Percentiles rank a stretch among this genome's conserved stretches.
phyloP scores from a whole-genome alignment of 805 yeast genomes.

The Wickerhamomyces kurtzmanii region DNA sequence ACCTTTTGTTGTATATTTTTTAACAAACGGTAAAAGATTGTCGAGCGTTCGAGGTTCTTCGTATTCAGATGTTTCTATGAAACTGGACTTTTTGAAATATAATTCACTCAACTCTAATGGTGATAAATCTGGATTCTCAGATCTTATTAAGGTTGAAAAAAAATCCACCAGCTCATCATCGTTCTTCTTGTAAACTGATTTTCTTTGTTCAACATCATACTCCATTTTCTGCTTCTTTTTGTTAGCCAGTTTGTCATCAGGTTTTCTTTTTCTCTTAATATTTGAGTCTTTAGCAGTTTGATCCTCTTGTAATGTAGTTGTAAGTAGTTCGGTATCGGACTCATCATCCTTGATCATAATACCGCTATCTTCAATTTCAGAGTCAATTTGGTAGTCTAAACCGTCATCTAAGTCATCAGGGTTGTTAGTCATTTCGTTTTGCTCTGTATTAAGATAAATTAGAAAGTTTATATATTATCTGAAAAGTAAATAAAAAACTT shows the following conservation, averaged over 20 bases:
- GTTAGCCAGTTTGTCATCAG: constrained; percentile 37
- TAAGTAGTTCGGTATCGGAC: constrained; percentile 13
- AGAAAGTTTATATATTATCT: no score
- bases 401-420: constrained; percentile 81
- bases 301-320: constrained; percentile 11
- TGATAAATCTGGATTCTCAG: constrained; percentile 55
- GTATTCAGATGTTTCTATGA: constrained; percentile 55
- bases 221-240: constrained; percentile 64
- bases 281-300: constrained; percentile 4
- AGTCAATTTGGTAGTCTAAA: constrained; percentile 45
- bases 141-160: constrained; percentile 51
- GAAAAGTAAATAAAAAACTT: no score
- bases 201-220: constrained; percentile 50
- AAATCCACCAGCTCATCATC: constrained; percentile 59
- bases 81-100: constrained; percentile 43
- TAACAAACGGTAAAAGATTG: constrained; percentile 45
- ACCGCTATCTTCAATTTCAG: constrained; percentile 27
- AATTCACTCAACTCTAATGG: constrained; percentile 66
- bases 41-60: constrained; percentile 42
- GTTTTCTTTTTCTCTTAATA: constrained; percentile 17
- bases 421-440: constrained; percentile 8
- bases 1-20: constrained; percentile 36
- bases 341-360: constrained; percentile 20
- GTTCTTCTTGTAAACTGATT: constrained; percentile 38
- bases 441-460: no score